Conservation (phyloP, 225 moss, liverwort and hornwort species). For the Thuidium tamariscinum region DNA sequence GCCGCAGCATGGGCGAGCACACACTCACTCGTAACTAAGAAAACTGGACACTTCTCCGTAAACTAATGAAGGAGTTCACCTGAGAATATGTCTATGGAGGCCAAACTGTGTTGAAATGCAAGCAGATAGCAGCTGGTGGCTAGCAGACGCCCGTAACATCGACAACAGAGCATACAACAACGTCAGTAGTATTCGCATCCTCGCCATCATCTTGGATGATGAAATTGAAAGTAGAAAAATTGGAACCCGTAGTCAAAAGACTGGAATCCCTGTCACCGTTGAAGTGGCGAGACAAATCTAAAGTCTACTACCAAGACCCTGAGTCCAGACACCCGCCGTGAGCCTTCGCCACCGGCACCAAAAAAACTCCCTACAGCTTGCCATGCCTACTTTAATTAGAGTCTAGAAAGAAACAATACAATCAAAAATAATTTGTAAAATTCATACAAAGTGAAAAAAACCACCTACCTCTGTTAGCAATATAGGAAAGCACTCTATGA, state of each 20-base stretch:
- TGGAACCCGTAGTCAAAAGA: background rate
- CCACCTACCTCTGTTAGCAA: background rate
- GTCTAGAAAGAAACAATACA: background rate
- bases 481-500: background rate
- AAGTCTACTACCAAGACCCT: background rate
- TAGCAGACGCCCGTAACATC: background rate
- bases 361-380: background rate
- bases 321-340: background rate
- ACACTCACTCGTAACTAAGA: background rate
- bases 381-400: background rate
- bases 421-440: background rate
- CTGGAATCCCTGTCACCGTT: background rate
- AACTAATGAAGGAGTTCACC: background rate
- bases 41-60: background rate
- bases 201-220: background rate
- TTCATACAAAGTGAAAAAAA: background rate
- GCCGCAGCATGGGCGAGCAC: background rate
- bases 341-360: background rate
- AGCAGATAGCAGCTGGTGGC: background rate
- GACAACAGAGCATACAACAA: background rate
- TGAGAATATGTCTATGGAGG: background rate
- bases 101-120: background rate
- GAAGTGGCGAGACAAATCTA: background rate
- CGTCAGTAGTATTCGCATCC: background rate
- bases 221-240: background rate